phyloP scores from a whole-genome alignment of 2,329 filamentous ascomycete species.

The Myriosclerotinia duriaeana region DNA sequence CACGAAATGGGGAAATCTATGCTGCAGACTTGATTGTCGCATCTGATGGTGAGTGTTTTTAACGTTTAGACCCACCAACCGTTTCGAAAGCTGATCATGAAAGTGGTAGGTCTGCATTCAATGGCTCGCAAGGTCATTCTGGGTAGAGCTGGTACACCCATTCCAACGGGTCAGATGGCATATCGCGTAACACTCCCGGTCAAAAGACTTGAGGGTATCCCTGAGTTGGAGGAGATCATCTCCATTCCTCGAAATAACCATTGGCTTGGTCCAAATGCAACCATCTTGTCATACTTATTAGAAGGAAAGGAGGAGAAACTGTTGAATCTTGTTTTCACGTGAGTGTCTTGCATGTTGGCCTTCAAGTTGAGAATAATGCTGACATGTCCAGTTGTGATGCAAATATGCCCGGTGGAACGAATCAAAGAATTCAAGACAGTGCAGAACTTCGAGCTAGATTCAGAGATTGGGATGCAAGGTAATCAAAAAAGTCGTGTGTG shows the following conservation, averaged over 20 bases:
- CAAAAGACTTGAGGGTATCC: conserved; percentile 44
- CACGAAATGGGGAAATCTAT: not conserved
- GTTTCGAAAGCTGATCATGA: not conserved
- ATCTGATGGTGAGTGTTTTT: not conserved
- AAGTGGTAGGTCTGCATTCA: not conserved
- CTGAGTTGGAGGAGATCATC: conserved; percentile 43
- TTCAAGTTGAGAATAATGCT: not conserved
- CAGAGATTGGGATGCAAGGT: conserved; percentile 1
- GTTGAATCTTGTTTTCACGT: conserved; percentile 12
- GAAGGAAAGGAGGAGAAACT: conserved; percentile 8
- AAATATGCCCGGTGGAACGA: conserved; percentile 6
- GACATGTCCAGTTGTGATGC: not conserved
- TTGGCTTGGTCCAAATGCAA: conserved; percentile 42
- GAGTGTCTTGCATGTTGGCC: not conserved
- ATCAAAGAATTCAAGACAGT: not conserved
- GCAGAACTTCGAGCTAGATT: conserved; percentile 3
- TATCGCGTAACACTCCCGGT: conserved; percentile 48
- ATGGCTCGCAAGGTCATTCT: conserved; percentile 39
- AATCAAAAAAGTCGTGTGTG: not conserved
- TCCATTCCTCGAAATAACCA: conserved; percentile 46
- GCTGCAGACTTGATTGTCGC: not conserved
- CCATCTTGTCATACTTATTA: conserved; percentile 30
- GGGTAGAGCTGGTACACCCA: conserved; percentile 38
- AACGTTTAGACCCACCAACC: not conserved
- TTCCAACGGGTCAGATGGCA: conserved; percentile 46